Conservation (phyloP, 352 stramenopile species). For the Globisporangium alternatum region DNA sequence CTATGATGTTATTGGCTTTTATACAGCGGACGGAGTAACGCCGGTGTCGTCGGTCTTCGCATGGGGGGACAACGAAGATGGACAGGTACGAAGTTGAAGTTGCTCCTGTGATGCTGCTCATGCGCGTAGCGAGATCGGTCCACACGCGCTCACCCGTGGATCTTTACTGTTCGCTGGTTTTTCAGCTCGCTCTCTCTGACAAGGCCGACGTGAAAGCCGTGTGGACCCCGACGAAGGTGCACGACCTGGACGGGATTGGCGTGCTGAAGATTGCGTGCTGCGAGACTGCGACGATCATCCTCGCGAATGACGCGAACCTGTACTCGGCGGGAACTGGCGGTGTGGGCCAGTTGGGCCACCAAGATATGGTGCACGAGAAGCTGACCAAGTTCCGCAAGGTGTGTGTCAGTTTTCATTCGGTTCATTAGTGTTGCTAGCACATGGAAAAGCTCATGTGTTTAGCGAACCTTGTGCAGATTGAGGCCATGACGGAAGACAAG, state of each 20-base stretch:
- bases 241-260: constrained; percentile 55
- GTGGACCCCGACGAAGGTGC: constrained; percentile 58
- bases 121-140: not conserved
- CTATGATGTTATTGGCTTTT: not conserved
- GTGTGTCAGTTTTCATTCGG: not conserved
- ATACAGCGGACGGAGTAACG: constrained; percentile 31
- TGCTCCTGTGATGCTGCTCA: not conserved
- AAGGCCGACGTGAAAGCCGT: constrained; percentile 40
- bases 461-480: constrained; percentile 33
- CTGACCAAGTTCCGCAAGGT: constrained; percentile 76
- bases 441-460: constrained; percentile 8
- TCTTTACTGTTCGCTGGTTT: constrained; percentile 1
- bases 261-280: constrained; percentile 61
- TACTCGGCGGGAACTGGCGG: constrained; percentile 73
- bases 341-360: constrained; percentile 61
- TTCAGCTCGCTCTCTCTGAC: constrained; percentile 50
- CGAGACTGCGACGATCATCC: constrained; percentile 57
- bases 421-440: not conserved
- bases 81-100: constrained; percentile 38
- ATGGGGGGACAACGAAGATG: constrained; percentile 81
- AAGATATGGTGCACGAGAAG: constrained; percentile 79
- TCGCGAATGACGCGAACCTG: constrained; percentile 70
- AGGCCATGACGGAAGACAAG: constrained; percentile 70
- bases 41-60: constrained; percentile 61
- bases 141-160: not conserved